Conservation (phyloP, 2,329 filamentous ascomycete species). For the Ceratocystis cacaofunesta region DNA sequence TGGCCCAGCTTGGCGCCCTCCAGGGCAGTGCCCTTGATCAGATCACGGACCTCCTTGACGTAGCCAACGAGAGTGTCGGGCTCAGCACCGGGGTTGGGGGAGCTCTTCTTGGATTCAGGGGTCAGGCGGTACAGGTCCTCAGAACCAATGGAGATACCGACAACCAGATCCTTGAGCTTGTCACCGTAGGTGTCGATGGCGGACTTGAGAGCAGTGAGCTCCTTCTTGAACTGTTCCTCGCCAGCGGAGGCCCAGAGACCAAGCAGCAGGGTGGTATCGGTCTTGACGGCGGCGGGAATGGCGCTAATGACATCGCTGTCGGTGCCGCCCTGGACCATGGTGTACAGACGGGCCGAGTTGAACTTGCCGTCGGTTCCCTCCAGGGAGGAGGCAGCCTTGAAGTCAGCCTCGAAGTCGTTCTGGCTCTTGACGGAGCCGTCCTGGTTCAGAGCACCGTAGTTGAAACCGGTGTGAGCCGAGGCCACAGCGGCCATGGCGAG, state of each 20-base stretch:
- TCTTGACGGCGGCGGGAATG: constrained; percentile 69
- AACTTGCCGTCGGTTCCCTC: constrained; percentile 47
- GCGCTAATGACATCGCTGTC: constrained; percentile 50
- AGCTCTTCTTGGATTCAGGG: constrained; percentile 48
- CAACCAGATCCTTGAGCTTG: constrained; percentile 50
- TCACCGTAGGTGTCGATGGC: constrained; percentile 56
- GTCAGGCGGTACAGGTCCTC: constrained; percentile 78
- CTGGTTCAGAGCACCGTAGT: constrained; percentile 51
- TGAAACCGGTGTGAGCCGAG: constrained; percentile 49
- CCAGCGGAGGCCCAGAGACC: constrained; percentile 71
- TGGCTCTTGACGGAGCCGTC: constrained; percentile 45
- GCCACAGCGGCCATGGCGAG: constrained; percentile 13
- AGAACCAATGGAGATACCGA: constrained; percentile 71
- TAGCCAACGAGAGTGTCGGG: constrained; percentile 51
- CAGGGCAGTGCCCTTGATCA: constrained; percentile 48
- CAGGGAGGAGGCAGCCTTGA: constrained; percentile 49
- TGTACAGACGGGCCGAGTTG: constrained; percentile 59
- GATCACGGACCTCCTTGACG: constrained; percentile 51
- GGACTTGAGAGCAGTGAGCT: constrained; percentile 54
- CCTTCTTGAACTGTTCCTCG: constrained; percentile 48
- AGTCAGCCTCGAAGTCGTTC: constrained; percentile 54
- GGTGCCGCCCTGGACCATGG: constrained; percentile 45
- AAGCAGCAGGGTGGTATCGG: constrained; percentile 63
- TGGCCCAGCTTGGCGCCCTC: constrained; percentile 53
- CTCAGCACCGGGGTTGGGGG: constrained; percentile 46